These are phyloP conservation scores for Phytophthora pseudosyringae DNA, from an alignment of 352 stramenopile species.

Conservation along the genomic window DNA sequence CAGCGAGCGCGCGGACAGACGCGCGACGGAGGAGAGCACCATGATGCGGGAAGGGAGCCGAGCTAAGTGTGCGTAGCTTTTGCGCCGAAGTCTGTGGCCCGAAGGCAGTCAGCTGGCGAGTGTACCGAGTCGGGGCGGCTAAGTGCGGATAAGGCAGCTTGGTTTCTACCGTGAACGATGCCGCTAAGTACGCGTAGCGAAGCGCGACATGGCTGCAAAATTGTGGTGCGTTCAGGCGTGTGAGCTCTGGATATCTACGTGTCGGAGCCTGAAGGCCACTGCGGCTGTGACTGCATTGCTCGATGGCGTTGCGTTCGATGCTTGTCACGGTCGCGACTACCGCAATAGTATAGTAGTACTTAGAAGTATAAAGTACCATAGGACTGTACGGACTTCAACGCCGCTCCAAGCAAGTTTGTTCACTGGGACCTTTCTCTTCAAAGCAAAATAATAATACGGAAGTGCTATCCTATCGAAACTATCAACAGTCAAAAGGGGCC, in stretches of 20 bases:
- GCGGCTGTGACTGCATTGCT: background rate
- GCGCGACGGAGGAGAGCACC: constrained; percentile 34
- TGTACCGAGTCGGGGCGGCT: constrained; percentile 5
- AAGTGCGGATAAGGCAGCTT: constrained; percentile 9
- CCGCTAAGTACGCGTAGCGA: constrained; percentile 2
- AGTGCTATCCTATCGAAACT: constrained; percentile 40
- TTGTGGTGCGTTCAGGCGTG: no score
- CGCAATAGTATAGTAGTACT: background rate
- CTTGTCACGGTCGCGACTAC: background rate
- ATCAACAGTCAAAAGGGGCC: constrained; percentile 35
- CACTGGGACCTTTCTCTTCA: constrained; percentile 26
- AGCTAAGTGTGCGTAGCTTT: constrained; percentile 32
- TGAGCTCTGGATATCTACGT: no score
- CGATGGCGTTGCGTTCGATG: background rate
- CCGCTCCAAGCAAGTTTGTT: constrained; percentile 3
- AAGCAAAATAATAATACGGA: constrained; percentile 40
- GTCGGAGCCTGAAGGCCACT: background rate
- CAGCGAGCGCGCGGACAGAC: constrained; percentile 32
- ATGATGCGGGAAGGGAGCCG: constrained; percentile 23
- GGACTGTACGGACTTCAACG: constrained; percentile 1
- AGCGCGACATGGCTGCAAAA: background rate
- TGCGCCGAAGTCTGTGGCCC: constrained; percentile 33
- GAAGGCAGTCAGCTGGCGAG: constrained; percentile 21
- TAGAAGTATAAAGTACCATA: no score
- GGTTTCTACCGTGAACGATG: background rate